Conservation (phyloP, 2,329 filamentous ascomycete genomes). For the Venturia carpophila region DNA sequence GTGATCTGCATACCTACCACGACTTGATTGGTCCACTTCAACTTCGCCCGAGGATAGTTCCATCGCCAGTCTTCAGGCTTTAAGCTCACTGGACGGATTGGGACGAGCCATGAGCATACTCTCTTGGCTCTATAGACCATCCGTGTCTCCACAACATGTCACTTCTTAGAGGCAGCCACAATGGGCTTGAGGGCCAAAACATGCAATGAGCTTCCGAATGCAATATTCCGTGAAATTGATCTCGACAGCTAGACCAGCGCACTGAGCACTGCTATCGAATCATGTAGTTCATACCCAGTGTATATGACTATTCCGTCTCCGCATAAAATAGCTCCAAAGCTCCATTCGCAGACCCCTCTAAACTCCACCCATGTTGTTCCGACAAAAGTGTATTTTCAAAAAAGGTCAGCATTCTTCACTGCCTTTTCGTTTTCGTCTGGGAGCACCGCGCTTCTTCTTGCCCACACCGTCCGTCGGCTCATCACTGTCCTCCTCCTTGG, state of each 20-base stretch:
- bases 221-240: background rate
- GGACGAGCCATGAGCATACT: too few species aligned
- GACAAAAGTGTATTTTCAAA: too few species aligned
- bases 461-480: constrained; percentile 14
- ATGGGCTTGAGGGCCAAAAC: too few species aligned
- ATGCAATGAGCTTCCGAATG: background rate
- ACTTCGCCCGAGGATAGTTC: background rate
- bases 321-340: background rate
- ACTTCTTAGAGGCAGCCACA: too few species aligned
- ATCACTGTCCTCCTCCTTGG: constrained; percentile 17
- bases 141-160: too few species aligned
- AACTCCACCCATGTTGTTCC: too few species aligned
- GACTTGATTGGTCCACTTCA: background rate
- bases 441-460: constrained; percentile 18
- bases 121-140: too few species aligned
- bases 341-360: background rate
- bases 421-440: constrained; percentile 6
- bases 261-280: background rate
- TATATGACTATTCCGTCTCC: background rate
- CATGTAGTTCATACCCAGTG: too few species aligned
- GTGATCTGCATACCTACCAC: background rate
- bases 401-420: constrained; percentile 5
- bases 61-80: too few species aligned
- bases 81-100: too few species aligned
- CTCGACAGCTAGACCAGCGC: background rate